Conservation (phyloP, 768 basidiomycete genomes). For the Naganishia kalamii region DNA sequence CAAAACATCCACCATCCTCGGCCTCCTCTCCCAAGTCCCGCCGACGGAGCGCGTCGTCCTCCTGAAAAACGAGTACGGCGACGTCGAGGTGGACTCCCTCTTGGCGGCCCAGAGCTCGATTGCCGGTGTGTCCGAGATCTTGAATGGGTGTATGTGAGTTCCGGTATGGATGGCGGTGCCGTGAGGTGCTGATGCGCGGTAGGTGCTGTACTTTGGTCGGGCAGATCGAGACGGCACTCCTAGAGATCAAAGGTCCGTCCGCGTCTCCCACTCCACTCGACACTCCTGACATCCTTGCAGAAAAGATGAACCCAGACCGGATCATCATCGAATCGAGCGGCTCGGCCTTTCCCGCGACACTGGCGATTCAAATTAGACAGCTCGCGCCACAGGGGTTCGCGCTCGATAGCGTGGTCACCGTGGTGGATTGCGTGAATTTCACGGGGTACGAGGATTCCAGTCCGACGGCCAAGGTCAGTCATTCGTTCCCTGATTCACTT, state of each 20-base stretch:
- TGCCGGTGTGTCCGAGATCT: slow-evolving; percentile 81
- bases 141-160: slow-evolving; percentile 89
- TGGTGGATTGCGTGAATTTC: slow-evolving; percentile 73
- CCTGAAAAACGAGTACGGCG: slow-evolving; percentile 94
- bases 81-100: slow-evolving; percentile 89
- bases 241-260: slow-evolving; percentile 71
- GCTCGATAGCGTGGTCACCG: slow-evolving; percentile 85
- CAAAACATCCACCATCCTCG: slow-evolving; percentile 57
- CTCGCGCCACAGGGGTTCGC: slow-evolving; percentile 75
- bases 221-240: slow-evolving; percentile 81
- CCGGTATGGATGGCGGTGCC: too few relatives aligned
- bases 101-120: slow-evolving; percentile 74
- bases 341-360: slow-evolving; percentile 88
- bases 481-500: not conserved
- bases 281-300: slow-evolving; percentile 14
- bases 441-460: slow-evolving; percentile 85
- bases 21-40: slow-evolving; percentile 72
- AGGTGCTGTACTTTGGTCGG: slow-evolving; percentile 63
- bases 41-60: slow-evolving; percentile 75
- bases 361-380: slow-evolving; percentile 89
- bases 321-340: slow-evolving; percentile 87
- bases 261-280: not conserved
- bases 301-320: slow-evolving; percentile 76
- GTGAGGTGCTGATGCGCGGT: not conserved
- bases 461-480: slow-evolving; percentile 77